Conservation (phyloP, 495 filamentous ascomycete species). For the Jackrogersella multiformis region DNA sequence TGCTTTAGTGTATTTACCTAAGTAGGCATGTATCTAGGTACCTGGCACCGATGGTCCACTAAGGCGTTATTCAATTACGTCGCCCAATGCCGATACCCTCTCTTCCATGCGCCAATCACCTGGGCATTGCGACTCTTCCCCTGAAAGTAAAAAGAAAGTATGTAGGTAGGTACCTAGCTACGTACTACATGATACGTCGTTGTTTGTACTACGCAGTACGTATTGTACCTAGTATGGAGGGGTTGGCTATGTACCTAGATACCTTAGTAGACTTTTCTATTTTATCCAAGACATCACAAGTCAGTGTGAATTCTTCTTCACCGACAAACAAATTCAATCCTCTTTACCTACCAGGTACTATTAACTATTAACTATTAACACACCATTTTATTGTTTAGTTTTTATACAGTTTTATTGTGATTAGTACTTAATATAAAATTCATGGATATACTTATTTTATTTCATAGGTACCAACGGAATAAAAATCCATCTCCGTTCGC, state of each 20-base stretch:
- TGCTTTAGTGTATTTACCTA: not conserved
- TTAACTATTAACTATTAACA: no score
- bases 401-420: no score
- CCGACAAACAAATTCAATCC: not conserved
- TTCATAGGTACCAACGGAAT: constrained; percentile 1
- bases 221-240: not conserved
- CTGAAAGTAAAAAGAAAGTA: constrained; percentile 21
- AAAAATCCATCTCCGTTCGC: not conserved
- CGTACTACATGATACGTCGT: not conserved
- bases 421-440: no score
- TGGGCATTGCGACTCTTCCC: constrained; percentile 11
- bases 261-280: constrained; percentile 1
- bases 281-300: constrained; percentile 21
- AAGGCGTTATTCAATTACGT: constrained; percentile 30
- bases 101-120: constrained; percentile 36
- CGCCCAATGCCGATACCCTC: constrained; percentile 27
- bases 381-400: no score
- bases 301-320: constrained; percentile 29
- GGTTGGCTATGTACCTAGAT: not conserved
- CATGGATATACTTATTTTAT: no score
- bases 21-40: constrained; percentile 22
- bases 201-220: no score
- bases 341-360: not conserved
- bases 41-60: constrained; percentile 15
- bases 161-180: not conserved